Conservation (phyloP, 345 rosid genomes). For the Erucastrum elatum region DNA sequence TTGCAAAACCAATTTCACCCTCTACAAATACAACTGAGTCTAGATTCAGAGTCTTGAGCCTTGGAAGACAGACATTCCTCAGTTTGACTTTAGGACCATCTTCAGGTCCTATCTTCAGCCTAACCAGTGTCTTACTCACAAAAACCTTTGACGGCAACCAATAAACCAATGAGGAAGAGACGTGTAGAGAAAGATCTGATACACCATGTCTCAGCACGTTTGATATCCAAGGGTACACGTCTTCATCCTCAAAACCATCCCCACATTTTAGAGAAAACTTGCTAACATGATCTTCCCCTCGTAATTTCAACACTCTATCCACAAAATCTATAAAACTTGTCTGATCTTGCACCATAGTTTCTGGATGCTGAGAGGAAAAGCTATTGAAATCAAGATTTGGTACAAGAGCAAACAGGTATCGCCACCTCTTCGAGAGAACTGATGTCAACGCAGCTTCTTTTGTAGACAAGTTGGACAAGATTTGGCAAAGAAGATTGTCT, state of each 20-base stretch:
- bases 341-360: neutral
- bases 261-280: constrained; percentile 38
- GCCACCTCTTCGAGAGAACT: constrained; percentile 35
- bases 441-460: constrained; percentile 39
- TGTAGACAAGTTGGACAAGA: constrained; percentile 29
- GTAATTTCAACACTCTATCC: constrained; percentile 26
- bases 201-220: constrained; percentile 33
- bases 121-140: constrained; percentile 28
- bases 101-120: constrained; percentile 20
- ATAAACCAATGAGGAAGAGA: constrained; percentile 28
- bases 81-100: constrained; percentile 20
- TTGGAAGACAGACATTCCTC: constrained; percentile 30
- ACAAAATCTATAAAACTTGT: constrained; percentile 35
- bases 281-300: constrained; percentile 26
- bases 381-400: constrained; percentile 26
- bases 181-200: constrained; percentile 27
- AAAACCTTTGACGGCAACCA: constrained; percentile 35
- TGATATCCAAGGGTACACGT: constrained; percentile 34
- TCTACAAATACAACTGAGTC: constrained; percentile 27
- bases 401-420: constrained; percentile 27
- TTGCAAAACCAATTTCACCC: constrained; percentile 23
- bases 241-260: constrained; percentile 35
- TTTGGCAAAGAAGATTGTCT: constrained; percentile 36
- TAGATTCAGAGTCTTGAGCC: constrained; percentile 14
- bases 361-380: neutral